Evolutionary conservation across 805 yeast genomes (phyloP).

Genomic region (Starmerella etchellsii): DNA sequence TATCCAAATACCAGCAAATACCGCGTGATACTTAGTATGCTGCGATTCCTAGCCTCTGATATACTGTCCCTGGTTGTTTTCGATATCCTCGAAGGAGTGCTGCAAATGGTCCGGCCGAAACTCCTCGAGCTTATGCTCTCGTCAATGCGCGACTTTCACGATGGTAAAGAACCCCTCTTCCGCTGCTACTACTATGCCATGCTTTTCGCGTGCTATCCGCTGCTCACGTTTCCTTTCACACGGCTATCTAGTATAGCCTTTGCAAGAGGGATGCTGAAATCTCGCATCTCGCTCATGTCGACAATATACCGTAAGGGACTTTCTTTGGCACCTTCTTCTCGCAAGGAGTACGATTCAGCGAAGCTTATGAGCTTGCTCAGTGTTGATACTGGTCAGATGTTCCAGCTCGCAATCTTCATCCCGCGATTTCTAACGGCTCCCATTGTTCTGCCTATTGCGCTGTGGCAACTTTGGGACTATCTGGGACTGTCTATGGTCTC

Average conservation of each 20-base stretch:
- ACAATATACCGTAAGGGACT: conserved; percentile 51
- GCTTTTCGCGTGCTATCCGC: background rate
- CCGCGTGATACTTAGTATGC: background rate
- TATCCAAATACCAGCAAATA: background rate
- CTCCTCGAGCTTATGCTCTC: background rate
- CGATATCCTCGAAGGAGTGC: background rate
- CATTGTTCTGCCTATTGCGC: conserved; percentile 69
- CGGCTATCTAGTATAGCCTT: background rate
- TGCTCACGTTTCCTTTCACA: background rate
- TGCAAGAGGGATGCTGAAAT: background rate
- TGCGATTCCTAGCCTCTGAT: background rate
- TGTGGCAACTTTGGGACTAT: conserved; percentile 57
- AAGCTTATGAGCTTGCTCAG: conserved; percentile 67
- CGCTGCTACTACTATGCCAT: background rate
- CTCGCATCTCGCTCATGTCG: conserved; percentile 1
- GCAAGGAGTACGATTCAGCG: conserved; percentile 53
- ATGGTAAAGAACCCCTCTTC: background rate
- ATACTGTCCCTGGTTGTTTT: background rate
- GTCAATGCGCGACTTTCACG: background rate
- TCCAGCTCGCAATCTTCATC: conserved; percentile 58
- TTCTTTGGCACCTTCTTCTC: conserved; percentile 40
- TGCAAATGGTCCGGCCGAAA: background rate
- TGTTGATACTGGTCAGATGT: conserved; percentile 59
- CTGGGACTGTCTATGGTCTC: conserved; percentile 84
- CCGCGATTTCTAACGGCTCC: conserved; percentile 90